Evolutionary conservation across 192 early-diverging fungal species (phyloP).

Genomic region (Coemansia sp.): DNA sequence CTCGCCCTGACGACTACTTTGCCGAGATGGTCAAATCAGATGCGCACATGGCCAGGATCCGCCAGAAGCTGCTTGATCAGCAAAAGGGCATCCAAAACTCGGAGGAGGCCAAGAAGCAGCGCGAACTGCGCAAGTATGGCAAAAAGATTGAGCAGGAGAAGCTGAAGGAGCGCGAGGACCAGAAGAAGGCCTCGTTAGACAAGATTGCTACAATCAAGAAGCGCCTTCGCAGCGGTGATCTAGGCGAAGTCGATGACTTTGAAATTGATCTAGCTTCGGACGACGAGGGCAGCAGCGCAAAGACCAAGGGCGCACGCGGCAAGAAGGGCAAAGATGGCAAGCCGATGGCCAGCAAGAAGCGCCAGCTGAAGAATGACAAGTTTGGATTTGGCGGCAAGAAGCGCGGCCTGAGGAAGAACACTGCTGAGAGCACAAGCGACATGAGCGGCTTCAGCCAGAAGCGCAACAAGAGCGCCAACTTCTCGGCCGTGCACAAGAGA

Average conservation of each 20-base stretch:
- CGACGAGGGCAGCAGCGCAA: constrained; percentile 15
- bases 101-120: constrained; percentile 81
- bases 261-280: constrained; percentile 49
- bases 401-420: constrained; percentile 75
- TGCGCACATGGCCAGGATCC: constrained; percentile 88
- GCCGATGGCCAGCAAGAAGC: constrained; percentile 48
- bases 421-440: constrained; percentile 71
- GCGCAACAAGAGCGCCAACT: constrained; percentile 43
- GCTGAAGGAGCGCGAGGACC: constrained; percentile 78
- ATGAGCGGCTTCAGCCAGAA: constrained; percentile 62
- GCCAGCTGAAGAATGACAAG: constrained; percentile 75
- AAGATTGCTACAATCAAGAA: constrained; percentile 89
- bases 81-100: constrained; percentile 71
- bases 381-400: constrained; percentile 93
- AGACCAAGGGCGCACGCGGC: constrained; percentile 10
- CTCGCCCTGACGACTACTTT: constrained; percentile 92
- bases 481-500: constrained; percentile 18
- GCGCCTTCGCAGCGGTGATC: constrained; percentile 63
- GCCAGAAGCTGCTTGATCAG: constrained; percentile 84
- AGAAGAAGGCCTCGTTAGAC: constrained; percentile 86
- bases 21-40: constrained; percentile 99
- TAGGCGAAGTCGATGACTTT: constrained; percentile 47
- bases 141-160: constrained; percentile 96
- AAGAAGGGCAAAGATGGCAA: constrained; percentile 29
- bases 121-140: constrained; percentile 94